These are phyloP conservation scores for Aaosphaeria arxii DNA, from an alignment of 2,329 filamentous ascomycete genomes.

Conservation along the genomic window DNA sequence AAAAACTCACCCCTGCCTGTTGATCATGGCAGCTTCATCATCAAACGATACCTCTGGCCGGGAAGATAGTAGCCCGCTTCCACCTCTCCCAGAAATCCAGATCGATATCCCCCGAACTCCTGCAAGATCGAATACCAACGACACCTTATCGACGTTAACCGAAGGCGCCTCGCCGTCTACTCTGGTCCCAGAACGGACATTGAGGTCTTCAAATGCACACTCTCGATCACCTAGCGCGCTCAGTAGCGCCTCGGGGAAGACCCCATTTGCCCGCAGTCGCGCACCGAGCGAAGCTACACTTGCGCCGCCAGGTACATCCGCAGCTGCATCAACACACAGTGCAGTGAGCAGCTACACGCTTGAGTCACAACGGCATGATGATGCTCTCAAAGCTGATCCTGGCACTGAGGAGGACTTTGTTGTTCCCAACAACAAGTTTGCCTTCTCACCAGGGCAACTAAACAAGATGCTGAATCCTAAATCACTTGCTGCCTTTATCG, in stretches of 20 bases:
- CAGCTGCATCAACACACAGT: conserved; percentile 15
- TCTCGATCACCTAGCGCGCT: conserved; percentile 11
- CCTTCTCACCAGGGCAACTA: conserved; percentile 54
- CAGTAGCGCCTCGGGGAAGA: conserved; percentile 12
- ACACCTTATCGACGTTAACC: conserved; percentile 16
- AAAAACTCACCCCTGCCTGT: conserved; percentile 6
- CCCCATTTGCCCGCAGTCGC: conserved; percentile 12
- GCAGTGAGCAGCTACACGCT: conserved; percentile 16
- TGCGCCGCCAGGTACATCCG: conserved; percentile 13
- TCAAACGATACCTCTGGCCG: conserved; percentile 10
- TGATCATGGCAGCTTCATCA: conserved; percentile 21
- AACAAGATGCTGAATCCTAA: conserved; percentile 54
- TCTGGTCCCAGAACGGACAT: conserved; percentile 16
- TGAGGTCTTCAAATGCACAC: conserved; percentile 11
- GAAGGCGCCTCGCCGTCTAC: conserved; percentile 20
- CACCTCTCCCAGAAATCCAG: conserved; percentile 21
- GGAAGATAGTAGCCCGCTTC: conserved; percentile 11
- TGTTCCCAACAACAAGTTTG: conserved; percentile 48
- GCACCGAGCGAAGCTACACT: conserved; percentile 21
- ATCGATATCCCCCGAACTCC: conserved; percentile 21
- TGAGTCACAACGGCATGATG: conserved; percentile 16
- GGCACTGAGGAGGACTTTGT: conserved; percentile 20
- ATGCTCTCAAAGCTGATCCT: conserved; percentile 24
- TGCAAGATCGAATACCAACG: conserved; percentile 14
- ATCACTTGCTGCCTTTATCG: conserved; percentile 48